Conservation (phyloP, 306 rosid species). For the Acacia acuminata region DNA sequence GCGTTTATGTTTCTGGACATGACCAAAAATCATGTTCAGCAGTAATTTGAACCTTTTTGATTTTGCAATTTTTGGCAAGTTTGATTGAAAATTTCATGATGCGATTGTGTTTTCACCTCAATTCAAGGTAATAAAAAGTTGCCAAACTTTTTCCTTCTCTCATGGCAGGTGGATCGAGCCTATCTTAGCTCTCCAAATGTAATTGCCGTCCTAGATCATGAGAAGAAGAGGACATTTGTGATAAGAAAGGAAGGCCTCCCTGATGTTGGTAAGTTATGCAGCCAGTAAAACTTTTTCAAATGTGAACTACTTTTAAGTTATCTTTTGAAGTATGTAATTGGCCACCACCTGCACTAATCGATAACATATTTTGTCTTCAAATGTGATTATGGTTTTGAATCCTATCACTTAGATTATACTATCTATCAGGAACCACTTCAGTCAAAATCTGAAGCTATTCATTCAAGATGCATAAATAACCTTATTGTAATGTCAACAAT, state of each 20-base stretch:
- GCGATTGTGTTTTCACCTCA: slow-evolving; percentile 3
- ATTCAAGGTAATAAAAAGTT: not conserved
- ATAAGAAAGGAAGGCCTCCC: slow-evolving; percentile 92
- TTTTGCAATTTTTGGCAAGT: not conserved
- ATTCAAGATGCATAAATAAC: not conserved
- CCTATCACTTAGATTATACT: not conserved
- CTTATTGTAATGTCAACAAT: not conserved
- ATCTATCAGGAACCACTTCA: not conserved
- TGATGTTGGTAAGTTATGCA: slow-evolving; percentile 74
- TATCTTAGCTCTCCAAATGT: slow-evolving; percentile 77
- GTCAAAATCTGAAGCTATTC: not conserved
- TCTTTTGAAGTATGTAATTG: not conserved
- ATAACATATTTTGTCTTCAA: not conserved
- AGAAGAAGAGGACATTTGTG: slow-evolving; percentile 77
- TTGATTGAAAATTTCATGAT: not conserved
- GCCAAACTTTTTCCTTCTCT: slow-evolving; percentile 14
- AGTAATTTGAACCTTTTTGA: slow-evolving; percentile 1
- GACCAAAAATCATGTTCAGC: not conserved
- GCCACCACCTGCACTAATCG: slow-evolving; percentile 16
- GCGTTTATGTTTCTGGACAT: not conserved
- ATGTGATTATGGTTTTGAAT: not conserved
- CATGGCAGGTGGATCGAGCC: slow-evolving; percentile 81
- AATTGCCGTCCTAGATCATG: slow-evolving; percentile 89
- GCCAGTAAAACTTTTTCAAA: not conserved
- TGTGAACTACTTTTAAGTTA: not conserved